Evolutionary conservation across 2,329 filamentous ascomycete genomes (phyloP).

Genomic region (Cladobotryum protrusum): DNA sequence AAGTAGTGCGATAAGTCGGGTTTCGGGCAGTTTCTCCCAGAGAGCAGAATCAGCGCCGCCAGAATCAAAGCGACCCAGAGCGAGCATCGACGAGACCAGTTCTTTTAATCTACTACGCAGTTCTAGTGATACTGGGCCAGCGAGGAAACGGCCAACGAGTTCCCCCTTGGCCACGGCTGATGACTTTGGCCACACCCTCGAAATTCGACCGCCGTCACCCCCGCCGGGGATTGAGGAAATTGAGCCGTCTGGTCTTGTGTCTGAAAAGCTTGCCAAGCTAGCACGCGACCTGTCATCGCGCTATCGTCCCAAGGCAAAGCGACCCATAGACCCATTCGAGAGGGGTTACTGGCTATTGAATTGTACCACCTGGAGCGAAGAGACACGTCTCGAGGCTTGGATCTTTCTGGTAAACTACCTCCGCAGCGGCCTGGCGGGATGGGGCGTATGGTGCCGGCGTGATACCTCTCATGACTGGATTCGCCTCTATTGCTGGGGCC

Average conservation of each 20-base stretch:
- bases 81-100: conserved; percentile 10
- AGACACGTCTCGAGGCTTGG: conserved; percentile 53
- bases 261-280: conserved; percentile 44
- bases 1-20: conserved; percentile 21
- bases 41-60: conserved; percentile 27
- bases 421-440: conserved; percentile 53
- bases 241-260: conserved; percentile 46
- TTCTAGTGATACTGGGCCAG: conserved; percentile 24
- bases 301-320: conserved; percentile 42
- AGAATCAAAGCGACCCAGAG: conserved; percentile 22
- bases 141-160: neutral
- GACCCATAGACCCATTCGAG: conserved; percentile 49
- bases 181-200: conserved; percentile 29
- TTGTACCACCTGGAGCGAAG: conserved; percentile 46
- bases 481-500: conserved; percentile 72
- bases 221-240: conserved; percentile 42
- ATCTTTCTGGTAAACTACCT: conserved; percentile 55
- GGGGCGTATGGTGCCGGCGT: conserved; percentile 57
- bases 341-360: conserved; percentile 72
- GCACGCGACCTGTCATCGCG: conserved; percentile 46
- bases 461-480: conserved; percentile 39
- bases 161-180: conserved; percentile 12
- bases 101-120: conserved; percentile 19
- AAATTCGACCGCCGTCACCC: conserved; percentile 51
- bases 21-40: conserved; percentile 12